These are phyloP conservation scores for Neonectria sp. DNA, from an alignment of 2,329 filamentous ascomycete genomes.

Conservation along the genomic window DNA sequence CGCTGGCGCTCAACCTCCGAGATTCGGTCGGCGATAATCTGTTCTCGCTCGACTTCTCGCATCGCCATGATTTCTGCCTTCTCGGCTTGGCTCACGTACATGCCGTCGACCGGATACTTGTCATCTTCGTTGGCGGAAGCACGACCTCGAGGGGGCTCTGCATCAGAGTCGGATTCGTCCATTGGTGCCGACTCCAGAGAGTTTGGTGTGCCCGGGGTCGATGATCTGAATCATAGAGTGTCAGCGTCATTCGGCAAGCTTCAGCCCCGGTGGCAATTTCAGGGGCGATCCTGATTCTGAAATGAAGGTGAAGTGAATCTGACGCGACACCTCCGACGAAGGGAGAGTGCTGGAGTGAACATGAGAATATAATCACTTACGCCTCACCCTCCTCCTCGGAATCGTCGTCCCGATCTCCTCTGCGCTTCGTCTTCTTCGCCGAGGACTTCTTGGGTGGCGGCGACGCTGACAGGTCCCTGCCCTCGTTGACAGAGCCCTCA, in stretches of 20 bases:
- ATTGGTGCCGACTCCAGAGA: constrained; percentile 89
- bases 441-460: constrained; percentile 57
- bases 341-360: background rate
- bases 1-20: constrained; percentile 85
- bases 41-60: constrained; percentile 92
- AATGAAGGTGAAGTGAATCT: background rate
- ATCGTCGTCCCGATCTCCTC: constrained; percentile 59
- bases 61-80: constrained; percentile 86
- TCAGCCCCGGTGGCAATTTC: background rate
- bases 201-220: constrained; percentile 76
- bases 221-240: constrained; percentile 69
- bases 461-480: constrained; percentile 70
- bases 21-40: constrained; percentile 89
- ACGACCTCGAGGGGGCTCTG: constrained; percentile 62
- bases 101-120: constrained; percentile 89
- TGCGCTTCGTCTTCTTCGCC: constrained; percentile 65
- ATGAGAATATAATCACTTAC: constrained; percentile 51
- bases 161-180: constrained; percentile 85
- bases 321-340: background rate
- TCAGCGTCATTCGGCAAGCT: constrained; percentile 32
- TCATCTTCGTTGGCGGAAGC: constrained; percentile 69
- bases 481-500: constrained; percentile 68
- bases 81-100: constrained; percentile 82
- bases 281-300: background rate
- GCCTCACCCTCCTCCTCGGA: constrained; percentile 75